Percentiles rank a stretch among this genome's conserved stretches.
Conservation (phyloP, 345 rosid species). For the Gossypium raimondii region DNA sequence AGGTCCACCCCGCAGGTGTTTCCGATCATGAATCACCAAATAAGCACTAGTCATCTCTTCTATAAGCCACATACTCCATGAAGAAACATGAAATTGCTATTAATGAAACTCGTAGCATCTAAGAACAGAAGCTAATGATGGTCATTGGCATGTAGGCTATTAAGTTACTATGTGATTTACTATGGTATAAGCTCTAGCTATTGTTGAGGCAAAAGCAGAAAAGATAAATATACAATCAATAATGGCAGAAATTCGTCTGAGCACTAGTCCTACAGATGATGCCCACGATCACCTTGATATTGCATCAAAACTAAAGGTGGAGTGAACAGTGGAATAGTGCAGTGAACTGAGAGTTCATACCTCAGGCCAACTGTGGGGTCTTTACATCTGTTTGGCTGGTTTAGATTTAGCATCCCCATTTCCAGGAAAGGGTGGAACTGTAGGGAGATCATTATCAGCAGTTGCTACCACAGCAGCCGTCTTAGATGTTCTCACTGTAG, state of each 20-base stretch:
- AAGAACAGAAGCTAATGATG: slow-evolving; percentile 9
- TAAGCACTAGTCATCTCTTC: slow-evolving; percentile 8
- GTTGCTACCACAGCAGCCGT: slow-evolving; percentile 24
- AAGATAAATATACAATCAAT: not conserved
- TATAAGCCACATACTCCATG: slow-evolving; percentile 16
- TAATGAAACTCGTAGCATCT: slow-evolving; percentile 8
- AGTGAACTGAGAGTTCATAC: not conserved
- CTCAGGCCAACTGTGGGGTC: slow-evolving; percentile 3
- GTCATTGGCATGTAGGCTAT: not conserved
- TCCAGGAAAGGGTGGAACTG: slow-evolving; percentile 36
- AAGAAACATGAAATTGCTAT: slow-evolving; percentile 19
- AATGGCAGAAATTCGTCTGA: not conserved
- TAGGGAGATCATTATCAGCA: slow-evolving; percentile 33
- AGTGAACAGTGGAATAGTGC: not conserved
- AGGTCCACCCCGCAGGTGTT: not conserved
- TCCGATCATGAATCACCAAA: not conserved
- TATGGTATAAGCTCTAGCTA: not conserved
- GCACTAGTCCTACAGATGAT: not conserved
- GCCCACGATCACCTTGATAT: not conserved
- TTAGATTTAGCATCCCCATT: slow-evolving; percentile 38
- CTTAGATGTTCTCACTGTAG: slow-evolving; percentile 32
- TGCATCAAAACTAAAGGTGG: slow-evolving; percentile 1
- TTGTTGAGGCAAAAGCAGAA: not conserved
- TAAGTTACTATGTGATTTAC: not conserved
- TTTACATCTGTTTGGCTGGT: slow-evolving; percentile 24